Conservation (phyloP, 495 filamentous ascomycete genomes). For the Cudoniella acicularis region DNA sequence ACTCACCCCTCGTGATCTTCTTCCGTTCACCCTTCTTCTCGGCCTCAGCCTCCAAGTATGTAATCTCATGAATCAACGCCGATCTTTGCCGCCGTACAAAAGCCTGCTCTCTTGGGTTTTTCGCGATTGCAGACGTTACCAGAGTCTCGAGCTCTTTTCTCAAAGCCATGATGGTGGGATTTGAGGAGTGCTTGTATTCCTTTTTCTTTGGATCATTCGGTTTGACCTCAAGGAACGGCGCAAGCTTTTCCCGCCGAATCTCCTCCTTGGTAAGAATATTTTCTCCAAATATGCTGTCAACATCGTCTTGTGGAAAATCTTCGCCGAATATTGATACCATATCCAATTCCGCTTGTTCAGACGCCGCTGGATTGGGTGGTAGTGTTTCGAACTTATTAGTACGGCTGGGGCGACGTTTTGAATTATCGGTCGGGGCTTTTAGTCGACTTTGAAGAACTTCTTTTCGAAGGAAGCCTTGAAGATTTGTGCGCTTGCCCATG, state of each 20-base stretch:
- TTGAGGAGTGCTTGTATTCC: neutral
- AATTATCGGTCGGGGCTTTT: neutral
- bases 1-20: neutral
- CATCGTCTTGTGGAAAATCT: neutral
- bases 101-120: neutral
- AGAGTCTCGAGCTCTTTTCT: conserved; percentile 1
- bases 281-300: conserved; percentile 14
- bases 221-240: neutral
- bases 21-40: neutral
- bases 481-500: neutral
- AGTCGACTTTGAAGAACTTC: neutral
- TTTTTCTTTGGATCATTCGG: neutral
- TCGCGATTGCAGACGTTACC: neutral
- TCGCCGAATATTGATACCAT: neutral
- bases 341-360: neutral
- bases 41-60: neutral
- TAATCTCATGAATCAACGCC: conserved; percentile 9
- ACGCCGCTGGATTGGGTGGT: too few species aligned
- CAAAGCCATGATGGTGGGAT: neutral
- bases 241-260: neutral
- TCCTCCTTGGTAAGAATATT: conserved; percentile 2
- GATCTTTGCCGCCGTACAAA: neutral
- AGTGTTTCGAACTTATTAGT: too few species aligned
- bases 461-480: conserved; percentile 1
- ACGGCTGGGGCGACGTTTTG: neutral